Percentiles rank a stretch among this genome's conserved stretches.
Conservation (phyloP, 441 rosid genomes). For the Kokia cookei region DNA sequence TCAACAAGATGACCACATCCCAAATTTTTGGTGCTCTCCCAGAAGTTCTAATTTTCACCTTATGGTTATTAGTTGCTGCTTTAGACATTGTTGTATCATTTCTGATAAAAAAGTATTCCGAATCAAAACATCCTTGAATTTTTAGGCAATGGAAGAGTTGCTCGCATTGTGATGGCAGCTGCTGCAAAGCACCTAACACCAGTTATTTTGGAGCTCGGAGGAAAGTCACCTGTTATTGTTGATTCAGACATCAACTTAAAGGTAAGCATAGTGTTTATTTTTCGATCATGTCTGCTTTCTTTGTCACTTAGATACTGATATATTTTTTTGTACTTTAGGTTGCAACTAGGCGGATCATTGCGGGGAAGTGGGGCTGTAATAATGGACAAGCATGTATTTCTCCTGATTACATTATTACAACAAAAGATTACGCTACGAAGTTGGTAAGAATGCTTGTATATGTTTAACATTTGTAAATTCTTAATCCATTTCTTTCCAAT, state of each 20-base stretch:
- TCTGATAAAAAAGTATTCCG: background rate
- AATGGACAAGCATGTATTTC: slow-evolving; percentile 76
- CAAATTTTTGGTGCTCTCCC: background rate
- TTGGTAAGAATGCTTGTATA: slow-evolving; percentile 37
- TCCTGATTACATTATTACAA: slow-evolving; percentile 60
- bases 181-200: slow-evolving; percentile 85
- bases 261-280: slow-evolving; percentile 21
- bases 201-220: slow-evolving; percentile 73
- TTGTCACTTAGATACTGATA: background rate
- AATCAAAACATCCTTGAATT: slow-evolving; percentile 10
- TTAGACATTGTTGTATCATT: background rate
- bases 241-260: slow-evolving; percentile 51
- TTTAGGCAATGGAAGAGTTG: slow-evolving; percentile 60
- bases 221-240: slow-evolving; percentile 63
- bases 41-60: background rate
- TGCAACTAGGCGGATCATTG: slow-evolving; percentile 55
- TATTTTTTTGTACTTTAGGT: slow-evolving; percentile 31
- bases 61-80: slow-evolving; percentile 1
- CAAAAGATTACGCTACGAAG: slow-evolving; percentile 49
- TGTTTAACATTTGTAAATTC: slow-evolving; percentile 14
- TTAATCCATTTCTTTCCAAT: slow-evolving; percentile 1
- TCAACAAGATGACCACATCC: background rate
- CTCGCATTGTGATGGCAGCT: slow-evolving; percentile 69
- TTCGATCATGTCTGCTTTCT: background rate
- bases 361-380: slow-evolving; percentile 69